A percentile compares a stretch with the other conserved stretches of the same genome.
Conservation (phyloP, 768 basidiomycete species). For the Rhodotorula taiwanensis region DNA sequence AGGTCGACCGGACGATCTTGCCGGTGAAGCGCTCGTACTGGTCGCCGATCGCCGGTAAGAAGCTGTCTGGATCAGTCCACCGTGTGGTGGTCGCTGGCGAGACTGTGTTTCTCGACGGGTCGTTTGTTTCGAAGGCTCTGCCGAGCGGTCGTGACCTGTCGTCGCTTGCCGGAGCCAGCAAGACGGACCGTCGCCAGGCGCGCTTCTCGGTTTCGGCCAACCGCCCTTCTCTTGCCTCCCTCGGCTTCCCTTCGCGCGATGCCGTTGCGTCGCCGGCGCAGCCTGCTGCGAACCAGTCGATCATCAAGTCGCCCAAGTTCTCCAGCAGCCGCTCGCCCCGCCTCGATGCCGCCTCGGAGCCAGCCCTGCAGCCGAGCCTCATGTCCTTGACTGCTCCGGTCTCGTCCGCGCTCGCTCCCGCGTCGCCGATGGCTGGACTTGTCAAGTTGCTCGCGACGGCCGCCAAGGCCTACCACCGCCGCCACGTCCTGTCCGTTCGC, state of each 20-base stretch:
- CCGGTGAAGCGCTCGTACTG: conserved; percentile 55
- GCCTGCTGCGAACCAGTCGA: conserved; percentile 41
- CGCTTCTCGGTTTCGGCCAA: conserved; percentile 44
- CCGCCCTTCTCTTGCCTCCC: conserved; percentile 36
- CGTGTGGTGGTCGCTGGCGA: conserved; percentile 83
- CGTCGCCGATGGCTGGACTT: conserved; percentile 20
- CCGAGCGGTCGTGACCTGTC: conserved; percentile 44
- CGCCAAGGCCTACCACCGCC: conserved; percentile 79
- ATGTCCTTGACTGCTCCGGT: conserved; percentile 30
- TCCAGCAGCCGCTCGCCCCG: conserved; percentile 28
- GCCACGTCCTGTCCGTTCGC: conserved; percentile 89
- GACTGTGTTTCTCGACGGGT: conserved; percentile 82
- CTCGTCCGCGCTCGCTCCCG: background rate
- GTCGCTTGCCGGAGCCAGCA: conserved; percentile 33
- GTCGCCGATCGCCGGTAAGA: conserved; percentile 68
- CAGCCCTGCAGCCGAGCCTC: conserved; percentile 34
- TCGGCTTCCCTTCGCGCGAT: conserved; percentile 35
- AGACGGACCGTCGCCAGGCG: conserved; percentile 40
- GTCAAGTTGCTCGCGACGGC: conserved; percentile 19
- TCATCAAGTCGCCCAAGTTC: conserved; percentile 41
- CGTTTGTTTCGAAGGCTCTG: conserved; percentile 51
- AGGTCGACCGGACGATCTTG: conserved; percentile 64
- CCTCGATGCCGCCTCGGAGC: conserved; percentile 28
- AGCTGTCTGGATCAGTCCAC: conserved; percentile 69
- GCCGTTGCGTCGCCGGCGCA: conserved; percentile 18